Base-by-base conservation (phyloP, 106 monocot species). In the Chionographis japonica region DNA sequence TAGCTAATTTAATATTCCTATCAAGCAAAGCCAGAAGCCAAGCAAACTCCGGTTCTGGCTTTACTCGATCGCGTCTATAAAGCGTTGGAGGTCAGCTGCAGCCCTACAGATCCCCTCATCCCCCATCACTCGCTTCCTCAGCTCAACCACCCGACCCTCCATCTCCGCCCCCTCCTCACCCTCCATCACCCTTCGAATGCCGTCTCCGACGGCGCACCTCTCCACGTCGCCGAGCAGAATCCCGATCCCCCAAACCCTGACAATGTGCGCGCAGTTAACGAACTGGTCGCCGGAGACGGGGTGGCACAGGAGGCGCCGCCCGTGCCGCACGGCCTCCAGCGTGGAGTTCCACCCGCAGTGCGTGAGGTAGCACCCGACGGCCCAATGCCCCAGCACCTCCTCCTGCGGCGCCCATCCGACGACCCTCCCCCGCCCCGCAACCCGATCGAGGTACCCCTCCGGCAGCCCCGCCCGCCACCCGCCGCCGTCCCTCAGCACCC, bases 291-390 rank as follows among this genome's bases (percentile, higher is more conserved):
- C 85, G 11, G 79, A 49, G 16, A 89, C 55, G 15, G 89, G 85
- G 59, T 65, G 80, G 37, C 89, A 89, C 52, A 85, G 54, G 5
- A 85, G 50, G 4, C 69, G 53, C 63, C 73, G 79, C 37, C 73
- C 79, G 50, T 70, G 62, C 15, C 40, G 37, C 56, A 89, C 64
- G 14, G 89, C 85, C 67, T 89, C 89, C 62, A 85, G 2, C 12
- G 82, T 89, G 3, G 89, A 89, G 76, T 89, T 89, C 89, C 89
- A 89, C 15, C 89, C 89, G 35, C 85, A 85, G 58, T 89, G 85
- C 12, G 82, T 82, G 37, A 89, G 52, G 58, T 72, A 81, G 68
- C 85, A 85, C 10, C 79, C 79, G 4, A 85, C 71, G 10, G 85
- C 78, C 8, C 12, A n/a, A 53, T 76, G 82, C 50, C 18, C 15